A percentile compares a stretch with the other conserved stretches of the same genome.
These are phyloP conservation scores for Xenosphaeropsis pyriputrescens DNA, from an alignment of 2,329 filamentous ascomycete genomes.

Conservation along the genomic window DNA sequence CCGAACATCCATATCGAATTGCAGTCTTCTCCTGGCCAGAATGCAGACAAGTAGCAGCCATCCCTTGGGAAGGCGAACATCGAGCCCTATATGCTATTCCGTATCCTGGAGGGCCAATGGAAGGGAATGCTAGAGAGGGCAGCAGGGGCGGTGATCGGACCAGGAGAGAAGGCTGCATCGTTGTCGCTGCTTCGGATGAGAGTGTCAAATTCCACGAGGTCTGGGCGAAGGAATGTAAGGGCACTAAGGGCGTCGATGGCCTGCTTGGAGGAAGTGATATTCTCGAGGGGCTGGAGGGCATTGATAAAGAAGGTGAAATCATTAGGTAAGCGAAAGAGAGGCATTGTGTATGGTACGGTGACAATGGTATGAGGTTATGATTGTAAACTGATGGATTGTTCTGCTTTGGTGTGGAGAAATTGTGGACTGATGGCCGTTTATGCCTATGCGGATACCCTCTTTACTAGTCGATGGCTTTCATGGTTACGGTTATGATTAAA, in stretches of 20 bases:
- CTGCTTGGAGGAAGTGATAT: slow-evolving; percentile 74
- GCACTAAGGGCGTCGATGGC: slow-evolving; percentile 35
- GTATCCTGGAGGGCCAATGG: slow-evolving; percentile 52
- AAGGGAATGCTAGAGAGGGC: slow-evolving; percentile 24
- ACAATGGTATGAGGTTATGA: no score
- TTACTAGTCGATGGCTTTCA: no score
- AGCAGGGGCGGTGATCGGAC: slow-evolving; percentile 39
- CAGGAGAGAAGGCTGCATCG: slow-evolving; percentile 64
- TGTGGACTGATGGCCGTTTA: no score
- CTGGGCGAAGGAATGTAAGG: slow-evolving; percentile 54
- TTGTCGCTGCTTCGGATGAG: slow-evolving; percentile 83
- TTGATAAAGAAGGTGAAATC: slow-evolving; percentile 58
- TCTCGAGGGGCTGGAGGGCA: slow-evolving; percentile 66
- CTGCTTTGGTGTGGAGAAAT: no score
- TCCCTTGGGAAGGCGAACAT: slow-evolving; percentile 70
- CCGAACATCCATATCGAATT: slow-evolving; percentile 77
- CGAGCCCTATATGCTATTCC: slow-evolving; percentile 78
- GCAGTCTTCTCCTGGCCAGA: slow-evolving; percentile 92
- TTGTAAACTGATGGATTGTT: no score
- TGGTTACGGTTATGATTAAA: no score
- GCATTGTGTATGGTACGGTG: no score
- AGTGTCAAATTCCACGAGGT: slow-evolving; percentile 94
- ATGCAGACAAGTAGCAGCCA: slow-evolving; percentile 70
- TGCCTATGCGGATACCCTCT: no score
- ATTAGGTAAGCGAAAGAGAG: slow-evolving; percentile 37